phyloP scores from a whole-genome alignment of 2,329 filamentous ascomycete genomes.

The Diplodia mutila region DNA sequence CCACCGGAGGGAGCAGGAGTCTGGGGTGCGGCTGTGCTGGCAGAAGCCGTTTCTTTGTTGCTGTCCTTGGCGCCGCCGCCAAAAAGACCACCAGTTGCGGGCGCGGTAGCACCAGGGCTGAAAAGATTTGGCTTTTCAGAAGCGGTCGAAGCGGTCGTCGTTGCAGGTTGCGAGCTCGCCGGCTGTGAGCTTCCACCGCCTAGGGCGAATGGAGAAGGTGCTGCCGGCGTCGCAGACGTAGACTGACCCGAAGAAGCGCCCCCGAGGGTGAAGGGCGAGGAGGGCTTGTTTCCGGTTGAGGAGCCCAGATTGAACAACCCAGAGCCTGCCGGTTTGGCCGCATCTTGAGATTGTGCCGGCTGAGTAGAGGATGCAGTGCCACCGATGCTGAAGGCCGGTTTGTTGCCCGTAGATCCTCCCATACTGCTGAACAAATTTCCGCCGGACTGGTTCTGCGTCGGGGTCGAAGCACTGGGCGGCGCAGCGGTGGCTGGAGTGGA shows the following conservation, averaged over 20 bases:
- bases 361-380: slow-evolving; percentile 1
- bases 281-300: slow-evolving; percentile 36
- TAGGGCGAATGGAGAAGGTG: slow-evolving; percentile 7
- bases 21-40: slow-evolving; percentile 33
- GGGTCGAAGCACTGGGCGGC: slow-evolving; percentile 29
- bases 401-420: slow-evolving; percentile 34
- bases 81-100: slow-evolving; percentile 24
- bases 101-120: slow-evolving; percentile 16
- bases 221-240: slow-evolving; percentile 18
- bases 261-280: slow-evolving; percentile 34
- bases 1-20: slow-evolving; percentile 18
- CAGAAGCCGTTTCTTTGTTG: slow-evolving; percentile 28
- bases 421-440: slow-evolving; percentile 30
- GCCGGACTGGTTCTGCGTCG: slow-evolving; percentile 21
- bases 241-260: slow-evolving; percentile 26
- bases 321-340: slow-evolving; percentile 1
- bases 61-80: slow-evolving; percentile 26
- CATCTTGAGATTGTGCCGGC: slow-evolving; percentile 11
- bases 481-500: slow-evolving; percentile 31
- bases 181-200: slow-evolving; percentile 9
- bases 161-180: not conserved
- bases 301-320: not conserved
- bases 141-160: not conserved
- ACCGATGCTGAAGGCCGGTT: slow-evolving; percentile 29
- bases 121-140: slow-evolving; percentile 17